Conservation (phyloP, 2,329 filamentous ascomycete species). For the Diaporthe eres region DNA sequence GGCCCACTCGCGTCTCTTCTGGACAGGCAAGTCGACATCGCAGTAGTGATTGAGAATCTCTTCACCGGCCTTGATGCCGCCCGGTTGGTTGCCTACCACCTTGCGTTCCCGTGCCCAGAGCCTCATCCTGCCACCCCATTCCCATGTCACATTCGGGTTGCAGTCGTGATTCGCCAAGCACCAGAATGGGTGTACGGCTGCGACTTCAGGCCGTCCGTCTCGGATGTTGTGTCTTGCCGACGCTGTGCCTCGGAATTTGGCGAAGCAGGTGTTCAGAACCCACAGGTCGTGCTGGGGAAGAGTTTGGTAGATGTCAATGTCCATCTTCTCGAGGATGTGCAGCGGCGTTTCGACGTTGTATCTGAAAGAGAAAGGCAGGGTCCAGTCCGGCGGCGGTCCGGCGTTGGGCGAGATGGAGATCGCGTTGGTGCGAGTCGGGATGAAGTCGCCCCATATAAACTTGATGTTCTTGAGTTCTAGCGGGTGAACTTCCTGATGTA, state of each 20-base stretch:
- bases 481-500: constrained; percentile 72
- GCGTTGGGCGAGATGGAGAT: constrained; percentile 68
- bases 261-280: constrained; percentile 92
- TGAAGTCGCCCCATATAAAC: constrained; percentile 79
- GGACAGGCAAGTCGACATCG: constrained; percentile 83
- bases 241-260: constrained; percentile 93
- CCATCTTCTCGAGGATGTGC: constrained; percentile 87
- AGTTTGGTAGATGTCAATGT: constrained; percentile 79
- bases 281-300: constrained; percentile 77
- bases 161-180: constrained; percentile 97
- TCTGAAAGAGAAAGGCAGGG: constrained; percentile 83
- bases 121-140: constrained; percentile 86
- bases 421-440: constrained; percentile 65
- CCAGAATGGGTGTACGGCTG: constrained; percentile 95
- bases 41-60: constrained; percentile 94
- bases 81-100: constrained; percentile 63
- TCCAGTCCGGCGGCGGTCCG: constrained; percentile 73
- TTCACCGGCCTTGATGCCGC: constrained; percentile 81
- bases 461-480: constrained; percentile 75
- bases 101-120: constrained; percentile 74
- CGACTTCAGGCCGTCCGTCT: constrained; percentile 89
- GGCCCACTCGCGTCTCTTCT: constrained; percentile 90
- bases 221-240: constrained; percentile 83
- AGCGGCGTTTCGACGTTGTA: constrained; percentile 82
- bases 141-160: constrained; percentile 94